Percentiles rank a stretch among this genome's conserved stretches.
Conservation (phyloP, 2,329 filamentous ascomycete genomes). For the Paecilomyces sp. region DNA sequence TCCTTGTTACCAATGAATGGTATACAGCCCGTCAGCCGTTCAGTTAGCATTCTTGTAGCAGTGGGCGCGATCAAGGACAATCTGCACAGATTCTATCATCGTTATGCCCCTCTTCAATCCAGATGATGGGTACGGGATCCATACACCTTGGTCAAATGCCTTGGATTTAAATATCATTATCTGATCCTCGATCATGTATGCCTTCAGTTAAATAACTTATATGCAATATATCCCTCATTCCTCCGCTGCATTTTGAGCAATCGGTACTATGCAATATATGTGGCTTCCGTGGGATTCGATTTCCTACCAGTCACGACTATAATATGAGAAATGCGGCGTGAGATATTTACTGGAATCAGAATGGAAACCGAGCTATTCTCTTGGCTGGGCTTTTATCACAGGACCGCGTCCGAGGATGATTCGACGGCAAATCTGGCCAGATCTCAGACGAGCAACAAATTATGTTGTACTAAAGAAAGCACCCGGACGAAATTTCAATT, state of each 20-base stretch:
- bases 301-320: constrained; percentile 9
- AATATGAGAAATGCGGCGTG: constrained; percentile 5
- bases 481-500: too few relatives aligned
- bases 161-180: neutral
- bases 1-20: too few relatives aligned
- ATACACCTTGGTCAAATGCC: neutral
- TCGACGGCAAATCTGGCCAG: too few relatives aligned
- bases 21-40: too few relatives aligned
- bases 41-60: too few relatives aligned
- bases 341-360: neutral
- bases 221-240: constrained; percentile 1
- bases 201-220: neutral
- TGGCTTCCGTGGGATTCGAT: constrained; percentile 7
- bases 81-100: too few relatives aligned
- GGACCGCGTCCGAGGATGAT: too few relatives aligned
- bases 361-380: constrained; percentile 2
- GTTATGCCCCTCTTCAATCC: constrained; percentile 3
- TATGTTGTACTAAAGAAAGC: too few relatives aligned
- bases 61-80: too few relatives aligned
- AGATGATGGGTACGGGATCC: constrained; percentile 3
- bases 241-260: constrained; percentile 8
- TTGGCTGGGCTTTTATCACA: neutral
- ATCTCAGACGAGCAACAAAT: too few relatives aligned
- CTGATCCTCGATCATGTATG: constrained; percentile 1
- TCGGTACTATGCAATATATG: constrained; percentile 8